Base-by-base conservation (phyloP, 352 stramenopile species). In the Pythium oligandrum region DNA sequence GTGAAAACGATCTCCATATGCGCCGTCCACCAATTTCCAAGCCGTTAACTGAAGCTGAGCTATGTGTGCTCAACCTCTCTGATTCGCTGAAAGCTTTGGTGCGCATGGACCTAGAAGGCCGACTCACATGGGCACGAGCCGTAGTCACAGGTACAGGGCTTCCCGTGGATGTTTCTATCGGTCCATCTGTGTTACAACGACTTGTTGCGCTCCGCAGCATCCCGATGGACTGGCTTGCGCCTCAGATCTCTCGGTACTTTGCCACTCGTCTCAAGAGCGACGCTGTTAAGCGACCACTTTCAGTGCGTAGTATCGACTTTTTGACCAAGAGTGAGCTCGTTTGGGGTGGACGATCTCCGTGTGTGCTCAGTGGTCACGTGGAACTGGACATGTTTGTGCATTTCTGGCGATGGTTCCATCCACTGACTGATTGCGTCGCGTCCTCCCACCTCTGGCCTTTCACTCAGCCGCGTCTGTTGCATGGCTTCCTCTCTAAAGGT, bases 401-500 rank as follows among this genome's bases (percentile, higher is more conserved):
- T 2, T 93, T 92, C 39, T 95, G 84, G 84, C 40, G 50, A 3
- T 93, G 82, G 82, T 93, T 93, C 47, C 53, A 63, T 4, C 77
- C 79, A 1, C 72, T 93, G 10, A 70, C 82, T 2, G 76, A 84
- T 34, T 88, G 78, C 45, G 85, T 93, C 40, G 48, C 56, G 39
- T 74, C 64, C 40, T 88, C 78, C 1, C 63, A 59, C 3, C 61
- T 93, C 8, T 93, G 79, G 83, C 48, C 66, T 9, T 81, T 76
- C 61, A 93, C 79, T 10, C 76, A 93, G 40, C 78, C 82, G n/a
- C 73, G 78, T 0, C 67, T 95, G 31, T 64, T 95, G 17, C 82
- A 91, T 51, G 82, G 82, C 32, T 91, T 95, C 44, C 57, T 93
- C 6, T 92, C 82, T 48, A 93, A 95, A 57, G 78, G 78, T n/a